Evolutionary conservation across 2,329 filamentous ascomycete species (phyloP), one percentile per base, ranked within the genome.

Genomic region (Pseudogymnoascus sp.): DNA sequence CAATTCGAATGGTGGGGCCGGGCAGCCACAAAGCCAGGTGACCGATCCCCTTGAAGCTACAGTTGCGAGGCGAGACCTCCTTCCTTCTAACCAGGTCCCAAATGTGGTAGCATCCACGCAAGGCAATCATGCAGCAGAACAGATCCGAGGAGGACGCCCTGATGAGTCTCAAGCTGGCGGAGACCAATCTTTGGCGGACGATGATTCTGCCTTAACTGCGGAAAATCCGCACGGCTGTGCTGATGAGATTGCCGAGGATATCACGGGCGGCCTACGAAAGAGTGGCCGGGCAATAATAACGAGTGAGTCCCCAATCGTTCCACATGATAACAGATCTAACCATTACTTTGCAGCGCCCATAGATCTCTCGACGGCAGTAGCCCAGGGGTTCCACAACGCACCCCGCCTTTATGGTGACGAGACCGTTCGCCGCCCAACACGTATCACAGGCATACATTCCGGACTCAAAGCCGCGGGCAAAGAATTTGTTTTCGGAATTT

Each of bases 381-480:
- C 84, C 1, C 85, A 89, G 69, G 87, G 86, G 1, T 89, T 89
- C 65, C 86, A 89, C 71, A 90, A 90, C 66, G 85, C 85, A 0
- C 87, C 87, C 1, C 81, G 85, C 2, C 77, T 90, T 0, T 90
- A 90, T 66, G 87, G 86, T 12, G 87, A 90, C 67, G 81, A 84
- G 58, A 89, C 86, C 1, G 87, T 90, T 1, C 81, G 87, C 3
- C 80, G 80, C 1, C 84, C 85, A 0, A 79, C 80, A 1, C 80
- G 84, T 6, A 82, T 90, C 42, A 89, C 85, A 0, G 87, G 86
- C 2, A 79, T 89, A 63, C 78, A 80, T 59, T 88, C 85, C 2
- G 87, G 87, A 0, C 75, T 86, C 8, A 79, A 78, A 38, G 86
- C 86, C 0, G 85, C 85, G 0, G 77, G 84, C 5, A 75, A 81